Conservation (phyloP, 257 asterid species). For the Cinchona pubescens region DNA sequence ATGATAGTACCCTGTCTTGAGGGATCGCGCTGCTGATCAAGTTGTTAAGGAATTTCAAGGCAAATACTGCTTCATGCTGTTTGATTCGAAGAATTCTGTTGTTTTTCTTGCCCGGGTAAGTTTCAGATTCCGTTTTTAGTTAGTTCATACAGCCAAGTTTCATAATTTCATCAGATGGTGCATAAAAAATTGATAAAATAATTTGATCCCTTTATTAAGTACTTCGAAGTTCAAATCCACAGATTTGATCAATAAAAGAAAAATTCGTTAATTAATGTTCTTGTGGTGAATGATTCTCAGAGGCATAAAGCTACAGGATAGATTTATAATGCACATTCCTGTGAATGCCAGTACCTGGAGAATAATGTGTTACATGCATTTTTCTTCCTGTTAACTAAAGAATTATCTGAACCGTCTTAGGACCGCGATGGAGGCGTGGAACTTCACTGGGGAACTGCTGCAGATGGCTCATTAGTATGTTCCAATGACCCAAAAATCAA, state of each 20-base stretch:
- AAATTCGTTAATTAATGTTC: no score
- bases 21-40: conserved; percentile 71
- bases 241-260: no score
- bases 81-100: conserved; percentile 48
- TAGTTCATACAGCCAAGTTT: neutral
- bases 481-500: conserved; percentile 53
- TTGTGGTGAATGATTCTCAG: no score
- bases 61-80: conserved; percentile 57
- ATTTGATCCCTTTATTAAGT: no score
- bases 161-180: no score
- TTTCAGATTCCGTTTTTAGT: neutral
- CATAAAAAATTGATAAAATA: no score
- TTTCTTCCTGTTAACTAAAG: neutral
- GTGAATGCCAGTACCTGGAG: neutral
- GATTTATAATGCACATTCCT: neutral
- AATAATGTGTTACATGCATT: neutral
- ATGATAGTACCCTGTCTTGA: conserved; percentile 50
- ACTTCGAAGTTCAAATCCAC: no score
- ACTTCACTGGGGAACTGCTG: conserved; percentile 68
- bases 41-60: conserved; percentile 61
- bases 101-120: conserved; percentile 63
- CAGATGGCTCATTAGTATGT: conserved; percentile 64
- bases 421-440: conserved; percentile 57
- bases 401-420: conserved; percentile 23
- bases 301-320: no score